Evolutionary conservation across 2,329 filamentous ascomycete genomes (phyloP).

Genomic region (Amauroascus niger): DNA sequence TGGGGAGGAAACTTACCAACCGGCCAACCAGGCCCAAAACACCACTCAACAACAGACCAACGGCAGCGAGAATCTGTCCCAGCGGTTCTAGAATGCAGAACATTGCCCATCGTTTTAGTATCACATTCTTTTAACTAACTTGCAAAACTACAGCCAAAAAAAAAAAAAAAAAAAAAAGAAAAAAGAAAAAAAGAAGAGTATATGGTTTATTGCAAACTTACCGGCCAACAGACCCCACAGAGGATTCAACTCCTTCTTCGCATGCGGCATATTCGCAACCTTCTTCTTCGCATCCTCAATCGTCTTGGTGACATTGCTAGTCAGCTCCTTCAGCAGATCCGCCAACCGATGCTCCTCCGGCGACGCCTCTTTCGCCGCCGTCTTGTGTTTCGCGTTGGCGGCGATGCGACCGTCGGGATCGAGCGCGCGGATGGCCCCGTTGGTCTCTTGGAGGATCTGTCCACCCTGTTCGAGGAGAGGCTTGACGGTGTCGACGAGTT

Average conservation of each 20-base stretch:
- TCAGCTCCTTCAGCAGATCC: slow-evolving; percentile 73
- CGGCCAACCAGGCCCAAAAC: slow-evolving; percentile 77
- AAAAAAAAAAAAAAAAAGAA: not conserved
- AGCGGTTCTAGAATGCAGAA: slow-evolving; percentile 54
- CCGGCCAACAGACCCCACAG: slow-evolving; percentile 59
- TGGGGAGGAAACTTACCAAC: slow-evolving; percentile 69
- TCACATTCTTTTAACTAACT: too few relatives aligned
- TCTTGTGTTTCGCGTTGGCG: slow-evolving; percentile 72
- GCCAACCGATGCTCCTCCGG: slow-evolving; percentile 79
- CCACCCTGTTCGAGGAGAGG: slow-evolving; percentile 80
- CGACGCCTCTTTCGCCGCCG: slow-evolving; percentile 62
- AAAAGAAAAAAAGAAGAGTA: not conserved
- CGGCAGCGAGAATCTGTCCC: slow-evolving; percentile 84
- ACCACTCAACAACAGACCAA: slow-evolving; percentile 70
- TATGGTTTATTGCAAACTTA: not conserved
- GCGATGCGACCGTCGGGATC: slow-evolving; percentile 83
- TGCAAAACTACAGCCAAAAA: not conserved
- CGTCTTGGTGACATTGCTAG: slow-evolving; percentile 66
- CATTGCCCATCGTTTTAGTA: not conserved
- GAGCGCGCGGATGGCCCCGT: slow-evolving; percentile 74
- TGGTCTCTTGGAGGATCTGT: slow-evolving; percentile 73
- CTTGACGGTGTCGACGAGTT: slow-evolving; percentile 74
- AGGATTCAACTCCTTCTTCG: slow-evolving; percentile 89
- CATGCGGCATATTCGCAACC: slow-evolving; percentile 83
- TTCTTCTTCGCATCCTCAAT: slow-evolving; percentile 84